phyloP scores from a whole-genome alignment of 345 rosid genomes.

The Acer campestre region DNA sequence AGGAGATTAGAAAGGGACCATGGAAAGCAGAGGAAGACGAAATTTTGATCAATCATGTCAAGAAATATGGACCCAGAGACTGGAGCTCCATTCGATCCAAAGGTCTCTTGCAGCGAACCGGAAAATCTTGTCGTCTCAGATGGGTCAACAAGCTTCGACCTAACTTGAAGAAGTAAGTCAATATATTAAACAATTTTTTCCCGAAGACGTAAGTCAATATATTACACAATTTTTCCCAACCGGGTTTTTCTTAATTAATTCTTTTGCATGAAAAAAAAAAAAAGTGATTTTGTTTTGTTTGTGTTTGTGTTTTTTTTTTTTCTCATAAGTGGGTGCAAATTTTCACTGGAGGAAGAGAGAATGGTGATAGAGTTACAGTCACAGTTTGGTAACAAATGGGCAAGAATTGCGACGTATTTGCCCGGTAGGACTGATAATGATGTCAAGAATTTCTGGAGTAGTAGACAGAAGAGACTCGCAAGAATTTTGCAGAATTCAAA shows the following conservation, averaged over 20 bases:
- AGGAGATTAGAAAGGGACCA: constrained; percentile 74
- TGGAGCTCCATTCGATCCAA: constrained; percentile 99
- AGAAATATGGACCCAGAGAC: constrained; percentile 78
- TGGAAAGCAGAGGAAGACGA: constrained; percentile 96
- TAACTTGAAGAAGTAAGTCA: constrained; percentile 69
- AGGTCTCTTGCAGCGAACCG: constrained; percentile 83
- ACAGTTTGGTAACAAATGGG: constrained; percentile 92
- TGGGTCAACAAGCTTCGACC: constrained; percentile 98
- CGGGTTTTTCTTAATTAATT: neutral
- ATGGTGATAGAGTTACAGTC: constrained; percentile 86
- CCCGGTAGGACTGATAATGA: constrained; percentile 91
- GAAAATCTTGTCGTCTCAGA: constrained; percentile 96
- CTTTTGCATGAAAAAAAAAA: neutral
- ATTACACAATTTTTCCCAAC: no score
- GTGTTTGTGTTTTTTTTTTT: neutral
- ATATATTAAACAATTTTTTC: neutral
- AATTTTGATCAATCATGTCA: constrained; percentile 71
- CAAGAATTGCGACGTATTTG: constrained; percentile 82
- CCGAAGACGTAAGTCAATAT: no score
- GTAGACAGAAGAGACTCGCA: constrained; percentile 80
- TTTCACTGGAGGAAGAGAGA: constrained; percentile 84
- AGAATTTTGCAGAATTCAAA: constrained; percentile 66
- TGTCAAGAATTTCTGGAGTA: constrained; percentile 97
- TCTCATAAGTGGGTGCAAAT: constrained; percentile 74
- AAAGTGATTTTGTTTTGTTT: neutral